Evolutionary conservation across 495 filamentous ascomycete genomes (phyloP).

Genomic region (Immersiella caudata): DNA sequence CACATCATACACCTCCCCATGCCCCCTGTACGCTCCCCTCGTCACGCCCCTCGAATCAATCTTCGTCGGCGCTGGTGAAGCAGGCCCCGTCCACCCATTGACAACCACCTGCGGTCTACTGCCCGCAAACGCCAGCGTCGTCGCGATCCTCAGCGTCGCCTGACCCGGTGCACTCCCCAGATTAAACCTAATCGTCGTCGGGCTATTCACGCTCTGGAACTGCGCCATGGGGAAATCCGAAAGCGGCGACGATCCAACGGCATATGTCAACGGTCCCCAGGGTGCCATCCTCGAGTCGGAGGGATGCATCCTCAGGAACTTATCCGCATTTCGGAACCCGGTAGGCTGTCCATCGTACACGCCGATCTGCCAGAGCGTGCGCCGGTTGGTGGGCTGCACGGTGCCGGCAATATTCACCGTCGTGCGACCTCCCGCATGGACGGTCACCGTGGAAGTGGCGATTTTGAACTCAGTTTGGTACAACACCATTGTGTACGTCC

Average conservation of each 20-base stretch:
- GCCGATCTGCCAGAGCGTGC: conserved; percentile 65
- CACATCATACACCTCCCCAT: conserved; percentile 64
- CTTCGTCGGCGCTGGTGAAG: conserved; percentile 60
- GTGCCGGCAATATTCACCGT: conserved; percentile 58
- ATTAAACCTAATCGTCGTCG: conserved; percentile 64
- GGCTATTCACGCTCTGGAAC: conserved; percentile 64
- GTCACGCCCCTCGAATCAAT: conserved; percentile 68
- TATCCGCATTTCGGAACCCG: conserved; percentile 66
- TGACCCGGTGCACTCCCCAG: conserved; percentile 53
- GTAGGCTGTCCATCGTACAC: conserved; percentile 65
- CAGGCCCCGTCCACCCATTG: conserved; percentile 52
- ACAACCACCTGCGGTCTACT: conserved; percentile 52
- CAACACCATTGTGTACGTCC: conserved; percentile 67
- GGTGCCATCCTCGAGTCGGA: conserved; percentile 62
- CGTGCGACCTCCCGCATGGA: conserved; percentile 56
- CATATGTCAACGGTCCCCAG: conserved; percentile 63
- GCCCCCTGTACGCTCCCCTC: conserved; percentile 63
- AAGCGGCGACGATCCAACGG: conserved; percentile 54
- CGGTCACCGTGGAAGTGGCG: conserved; percentile 54
- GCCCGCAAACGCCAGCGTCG: conserved; percentile 64
- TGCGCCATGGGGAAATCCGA: conserved; percentile 66
- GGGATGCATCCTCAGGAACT: conserved; percentile 68
- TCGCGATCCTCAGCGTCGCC: conserved; percentile 62
- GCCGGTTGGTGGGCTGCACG: conserved; percentile 35
- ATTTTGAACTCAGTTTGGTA: conserved; percentile 67